Base-by-base conservation (phyloP, 345 rosid species). In the Lumnitzera littorea region DNA sequence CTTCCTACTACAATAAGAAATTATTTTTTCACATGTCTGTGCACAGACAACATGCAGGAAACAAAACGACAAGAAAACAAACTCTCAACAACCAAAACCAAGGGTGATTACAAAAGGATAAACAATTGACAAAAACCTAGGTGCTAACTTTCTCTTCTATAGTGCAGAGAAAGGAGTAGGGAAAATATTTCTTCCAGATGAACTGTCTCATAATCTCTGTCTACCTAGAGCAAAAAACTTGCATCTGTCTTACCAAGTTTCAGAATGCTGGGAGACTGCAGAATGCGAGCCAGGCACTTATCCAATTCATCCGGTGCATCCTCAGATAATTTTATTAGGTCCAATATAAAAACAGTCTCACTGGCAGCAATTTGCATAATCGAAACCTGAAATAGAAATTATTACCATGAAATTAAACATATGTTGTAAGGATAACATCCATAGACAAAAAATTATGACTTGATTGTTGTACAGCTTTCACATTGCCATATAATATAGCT, bases 311-410 rank as follows among this genome's bases (percentile, higher is more conserved):
- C 79, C 61, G 94, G 89, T 50, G 68, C 86, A 4, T 89, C 90
- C 68, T 67, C 63, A 61, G 72, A 83, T 64, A 89, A 80, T 81
- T 85, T 89, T 70, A 92, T 81, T 81, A 92, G 78, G 85, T 92
- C 97, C 65, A 92, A 70, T 74, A 92, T 72, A 83, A 85, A 92
- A 67, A 83, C 81, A 70, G 64, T 78, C 76, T 61, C 80, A 57
- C 80, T 85, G 20, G 89, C 75, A 67, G 96, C 91, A 71, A 92
- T 82, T 79, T 92, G 98, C 88, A 92, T 79, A 55, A 92, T 85
- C 60, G 99, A 87, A 72, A 92, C 99, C 99, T 92, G 96, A 65
- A 71, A 78, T 41, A 62, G 48, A 46, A 58, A 56, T 14, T 24
- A 66, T 56, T 51, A 29, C 43, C 16, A 41, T 49, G 11, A 20